Conservation (phyloP, 2,329 filamentous ascomycete genomes). For the Colletotrichum viniferum region DNA sequence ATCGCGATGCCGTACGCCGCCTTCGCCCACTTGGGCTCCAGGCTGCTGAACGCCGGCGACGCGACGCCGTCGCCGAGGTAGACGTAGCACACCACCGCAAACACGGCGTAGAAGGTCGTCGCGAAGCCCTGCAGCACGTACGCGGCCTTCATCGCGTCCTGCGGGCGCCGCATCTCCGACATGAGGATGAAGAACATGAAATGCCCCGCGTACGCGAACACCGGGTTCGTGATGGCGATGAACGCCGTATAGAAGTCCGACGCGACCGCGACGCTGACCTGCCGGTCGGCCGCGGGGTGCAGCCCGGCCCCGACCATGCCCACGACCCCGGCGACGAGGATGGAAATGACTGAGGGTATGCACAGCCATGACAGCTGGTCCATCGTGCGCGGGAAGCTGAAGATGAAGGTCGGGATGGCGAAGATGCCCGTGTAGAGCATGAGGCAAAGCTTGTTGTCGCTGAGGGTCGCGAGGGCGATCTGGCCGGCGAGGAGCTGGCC, state of each 20-base stretch:
- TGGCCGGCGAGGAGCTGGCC: conserved; percentile 56
- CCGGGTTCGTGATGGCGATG: conserved; percentile 46
- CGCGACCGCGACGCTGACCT: conserved; percentile 39
- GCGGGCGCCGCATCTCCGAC: conserved; percentile 55
- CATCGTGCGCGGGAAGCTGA: conserved; percentile 53
- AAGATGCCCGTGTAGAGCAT: conserved; percentile 57
- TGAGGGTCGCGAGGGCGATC: conserved; percentile 50
- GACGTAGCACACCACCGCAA: conserved; percentile 54
- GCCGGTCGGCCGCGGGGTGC: conserved; percentile 39
- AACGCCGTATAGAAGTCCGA: conserved; percentile 36
- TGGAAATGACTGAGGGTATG: conserved; percentile 47
- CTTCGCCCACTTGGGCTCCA: conserved; percentile 50
- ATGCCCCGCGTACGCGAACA: conserved; percentile 57
- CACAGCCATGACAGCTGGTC: conserved; percentile 52
- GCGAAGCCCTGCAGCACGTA: conserved; percentile 54
- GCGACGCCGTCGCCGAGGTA: conserved; percentile 51
- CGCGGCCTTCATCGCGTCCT: conserved; percentile 55
- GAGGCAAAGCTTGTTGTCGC: conserved; percentile 49
- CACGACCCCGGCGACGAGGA: conserved; percentile 53
- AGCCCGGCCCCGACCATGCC: conserved; percentile 54
- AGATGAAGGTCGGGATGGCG: conserved; percentile 48
- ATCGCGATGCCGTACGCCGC: conserved; percentile 55
- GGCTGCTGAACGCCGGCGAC: conserved; percentile 52
- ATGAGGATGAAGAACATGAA: conserved; percentile 61
- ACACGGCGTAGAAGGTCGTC: conserved; percentile 54